Conservation (phyloP, 2,329 filamentous ascomycete genomes). For the Xylaria sp. region DNA sequence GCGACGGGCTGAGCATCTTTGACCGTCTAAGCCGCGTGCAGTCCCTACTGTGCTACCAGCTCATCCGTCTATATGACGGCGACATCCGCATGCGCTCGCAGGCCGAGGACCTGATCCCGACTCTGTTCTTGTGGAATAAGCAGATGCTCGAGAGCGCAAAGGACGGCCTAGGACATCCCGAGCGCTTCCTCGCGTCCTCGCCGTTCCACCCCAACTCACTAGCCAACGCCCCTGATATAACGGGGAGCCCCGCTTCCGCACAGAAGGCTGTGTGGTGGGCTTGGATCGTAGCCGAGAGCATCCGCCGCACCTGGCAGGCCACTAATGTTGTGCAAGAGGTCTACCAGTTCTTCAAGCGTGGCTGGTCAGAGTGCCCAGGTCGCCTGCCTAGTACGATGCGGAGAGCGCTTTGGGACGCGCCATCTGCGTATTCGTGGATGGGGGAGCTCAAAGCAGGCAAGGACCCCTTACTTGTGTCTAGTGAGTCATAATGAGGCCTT, state of each 20-base stretch:
- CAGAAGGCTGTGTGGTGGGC: slow-evolving; percentile 33
- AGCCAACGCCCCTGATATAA: background rate
- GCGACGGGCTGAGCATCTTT: slow-evolving; percentile 22
- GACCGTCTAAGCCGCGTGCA: slow-evolving; percentile 36
- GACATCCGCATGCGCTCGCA: slow-evolving; percentile 42
- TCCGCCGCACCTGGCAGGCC: slow-evolving; percentile 40
- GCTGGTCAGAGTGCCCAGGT: slow-evolving; percentile 39
- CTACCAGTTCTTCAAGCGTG: slow-evolving; percentile 37
- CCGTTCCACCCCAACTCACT: background rate
- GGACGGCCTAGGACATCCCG: slow-evolving; percentile 13
- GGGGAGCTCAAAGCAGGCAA: slow-evolving; percentile 22
- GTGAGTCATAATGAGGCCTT: background rate
- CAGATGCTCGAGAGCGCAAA: slow-evolving; percentile 32
- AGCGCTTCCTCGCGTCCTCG: slow-evolving; percentile 22
- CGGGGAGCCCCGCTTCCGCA: background rate
- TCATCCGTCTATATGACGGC: slow-evolving; percentile 45
- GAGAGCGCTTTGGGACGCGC: slow-evolving; percentile 38
- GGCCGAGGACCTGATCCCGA: slow-evolving; percentile 40
- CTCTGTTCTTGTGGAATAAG: slow-evolving; percentile 36
- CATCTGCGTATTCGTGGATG: slow-evolving; percentile 34
- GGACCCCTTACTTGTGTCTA: slow-evolving; percentile 24
- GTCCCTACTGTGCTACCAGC: slow-evolving; percentile 40
- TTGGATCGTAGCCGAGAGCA: slow-evolving; percentile 42
- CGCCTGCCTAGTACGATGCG: slow-evolving; percentile 37
- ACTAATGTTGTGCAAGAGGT: slow-evolving; percentile 32